These are phyloP conservation scores for Bipolaris victoriae DNA, from an alignment of 2,329 filamentous ascomycete species.

Conservation along the genomic window DNA sequence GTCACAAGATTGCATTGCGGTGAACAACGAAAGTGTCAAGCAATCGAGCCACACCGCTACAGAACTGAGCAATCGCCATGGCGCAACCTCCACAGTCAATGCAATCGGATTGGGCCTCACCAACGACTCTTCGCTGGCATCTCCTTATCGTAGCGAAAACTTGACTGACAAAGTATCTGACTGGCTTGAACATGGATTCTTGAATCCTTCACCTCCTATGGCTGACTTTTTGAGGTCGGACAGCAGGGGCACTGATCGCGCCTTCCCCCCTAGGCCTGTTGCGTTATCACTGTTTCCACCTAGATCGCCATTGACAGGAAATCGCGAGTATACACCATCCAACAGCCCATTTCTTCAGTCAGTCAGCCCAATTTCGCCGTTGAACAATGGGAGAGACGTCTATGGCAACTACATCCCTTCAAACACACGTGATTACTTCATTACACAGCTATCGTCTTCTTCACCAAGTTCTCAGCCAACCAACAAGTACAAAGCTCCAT, in stretches of 20 bases:
- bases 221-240: not conserved
- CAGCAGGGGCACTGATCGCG: not conserved
- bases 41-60: not conserved
- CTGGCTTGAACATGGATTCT: conserved; percentile 10
- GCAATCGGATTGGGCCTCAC: not conserved
- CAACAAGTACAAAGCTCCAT: not conserved
- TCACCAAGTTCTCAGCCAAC: not conserved
- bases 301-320: conserved; percentile 2
- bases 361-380: conserved; percentile 13
- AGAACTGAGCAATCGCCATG: not conserved
- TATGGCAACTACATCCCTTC: conserved; percentile 24
- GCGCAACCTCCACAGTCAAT: not conserved
- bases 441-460: not conserved
- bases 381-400: conserved; percentile 21
- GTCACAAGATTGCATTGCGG: not conserved
- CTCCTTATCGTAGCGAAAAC: not conserved
- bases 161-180: conserved; percentile 5
- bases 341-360: not conserved
- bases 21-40: not conserved
- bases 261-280: not conserved
- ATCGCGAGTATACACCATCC: conserved; percentile 10
- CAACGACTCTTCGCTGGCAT: not conserved
- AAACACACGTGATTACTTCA: conserved; percentile 13
- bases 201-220: not conserved
- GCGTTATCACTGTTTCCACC: conserved; percentile 11